Conservation (phyloP, 202 grass and related monocot genomes). For the Hordeum pubiflorum region DNA sequence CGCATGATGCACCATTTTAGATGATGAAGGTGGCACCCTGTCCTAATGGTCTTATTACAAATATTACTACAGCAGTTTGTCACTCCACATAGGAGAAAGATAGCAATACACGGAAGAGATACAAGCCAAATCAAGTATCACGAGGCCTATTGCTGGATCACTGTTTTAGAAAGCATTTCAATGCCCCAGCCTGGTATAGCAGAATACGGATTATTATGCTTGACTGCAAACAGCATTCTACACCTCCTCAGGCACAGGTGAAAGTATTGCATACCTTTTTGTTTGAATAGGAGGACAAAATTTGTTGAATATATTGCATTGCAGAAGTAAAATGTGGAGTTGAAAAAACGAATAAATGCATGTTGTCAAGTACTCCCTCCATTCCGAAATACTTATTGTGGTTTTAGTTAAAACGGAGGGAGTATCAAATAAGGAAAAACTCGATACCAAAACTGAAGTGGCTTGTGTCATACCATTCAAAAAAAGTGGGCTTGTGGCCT, state of each 20-base stretch:
- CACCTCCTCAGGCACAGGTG: neutral
- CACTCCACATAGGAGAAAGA: constrained; percentile 2
- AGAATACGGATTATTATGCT: neutral
- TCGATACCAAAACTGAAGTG: neutral
- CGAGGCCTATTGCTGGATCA: neutral
- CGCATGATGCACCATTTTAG: neutral
- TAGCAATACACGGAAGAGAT: neutral
- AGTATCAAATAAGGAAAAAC: neutral
- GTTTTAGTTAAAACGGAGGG: neutral
- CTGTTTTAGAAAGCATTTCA: constrained; percentile 12
- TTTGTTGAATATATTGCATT: neutral
- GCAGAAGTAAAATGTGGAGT: neutral
- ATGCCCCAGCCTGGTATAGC: neutral
- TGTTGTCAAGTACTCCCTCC: neutral
- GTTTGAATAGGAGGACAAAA: neutral
- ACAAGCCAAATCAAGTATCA: neutral
- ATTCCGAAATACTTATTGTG: too few species aligned
- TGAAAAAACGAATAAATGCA: neutral
- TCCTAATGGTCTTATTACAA: neutral
- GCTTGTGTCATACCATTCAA: neutral
- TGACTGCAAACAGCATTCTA: neutral
- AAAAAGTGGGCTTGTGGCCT: neutral
- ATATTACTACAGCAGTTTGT: neutral
- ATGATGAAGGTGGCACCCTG: neutral
- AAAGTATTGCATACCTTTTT: neutral